These are phyloP conservation scores for Candida ipomoeae DNA, from an alignment of 805 yeast genomes.

Conservation along the genomic window DNA sequence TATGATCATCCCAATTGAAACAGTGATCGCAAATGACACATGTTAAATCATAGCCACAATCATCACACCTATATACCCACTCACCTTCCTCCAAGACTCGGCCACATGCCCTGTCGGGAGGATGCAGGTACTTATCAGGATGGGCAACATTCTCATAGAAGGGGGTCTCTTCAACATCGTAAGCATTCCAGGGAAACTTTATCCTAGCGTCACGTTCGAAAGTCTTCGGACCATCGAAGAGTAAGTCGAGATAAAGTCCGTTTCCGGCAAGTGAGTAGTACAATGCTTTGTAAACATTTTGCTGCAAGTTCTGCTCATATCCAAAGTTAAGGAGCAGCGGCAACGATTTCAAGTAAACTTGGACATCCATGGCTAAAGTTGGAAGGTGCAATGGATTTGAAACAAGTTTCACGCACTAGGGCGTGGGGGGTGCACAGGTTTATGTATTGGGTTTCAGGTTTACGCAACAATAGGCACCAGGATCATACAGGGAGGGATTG, in stretches of 20 bases:
- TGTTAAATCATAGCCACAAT: slow-evolving; percentile 74
- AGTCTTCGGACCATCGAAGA: slow-evolving; percentile 10
- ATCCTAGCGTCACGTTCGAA: not conserved
- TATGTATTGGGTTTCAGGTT: no score
- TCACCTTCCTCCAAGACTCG: slow-evolving; percentile 57
- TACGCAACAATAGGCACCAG: no score
- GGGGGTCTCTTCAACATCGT: not conserved
- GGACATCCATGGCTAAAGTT: not conserved
- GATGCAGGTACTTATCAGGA: slow-evolving; percentile 31
- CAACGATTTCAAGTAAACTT: slow-evolving; percentile 7
- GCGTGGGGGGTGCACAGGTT: not conserved
- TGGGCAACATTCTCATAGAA: slow-evolving; percentile 7
- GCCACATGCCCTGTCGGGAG: slow-evolving; percentile 66
- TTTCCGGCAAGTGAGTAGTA: slow-evolving; percentile 24
- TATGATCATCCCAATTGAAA: slow-evolving; percentile 66
- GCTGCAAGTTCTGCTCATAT: slow-evolving; percentile 6
- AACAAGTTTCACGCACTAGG: not conserved
- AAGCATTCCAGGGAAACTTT: slow-evolving; percentile 6
- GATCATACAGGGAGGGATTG: no score
- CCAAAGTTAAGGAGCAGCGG: slow-evolving; percentile 7
- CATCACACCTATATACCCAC: slow-evolving; percentile 66
- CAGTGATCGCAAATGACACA: slow-evolving; percentile 75
- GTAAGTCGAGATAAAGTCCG: slow-evolving; percentile 11
- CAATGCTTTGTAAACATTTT: slow-evolving; percentile 24
- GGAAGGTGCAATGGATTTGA: not conserved